Percentiles rank a stretch among this genome's conserved stretches.
Conservation (phyloP, 2,329 filamentous ascomycete species). For the Neofusicoccum ribis region DNA sequence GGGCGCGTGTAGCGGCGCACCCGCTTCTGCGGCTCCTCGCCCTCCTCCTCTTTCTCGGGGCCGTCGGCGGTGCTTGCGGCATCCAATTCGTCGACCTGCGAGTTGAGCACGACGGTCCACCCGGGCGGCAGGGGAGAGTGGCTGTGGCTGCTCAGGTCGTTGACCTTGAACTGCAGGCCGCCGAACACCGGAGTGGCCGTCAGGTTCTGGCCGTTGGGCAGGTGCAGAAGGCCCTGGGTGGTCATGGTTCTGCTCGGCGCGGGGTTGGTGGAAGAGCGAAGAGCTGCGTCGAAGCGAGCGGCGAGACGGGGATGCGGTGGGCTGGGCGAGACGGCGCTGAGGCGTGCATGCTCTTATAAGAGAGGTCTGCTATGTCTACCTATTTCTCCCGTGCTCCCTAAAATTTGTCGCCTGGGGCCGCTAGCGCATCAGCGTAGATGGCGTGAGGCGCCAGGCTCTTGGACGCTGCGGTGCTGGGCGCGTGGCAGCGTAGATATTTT, state of each 20-base stretch:
- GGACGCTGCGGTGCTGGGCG: not conserved
- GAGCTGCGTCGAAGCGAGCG: conserved; percentile 4
- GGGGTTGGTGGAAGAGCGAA: conserved; percentile 1
- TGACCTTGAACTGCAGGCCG: conserved; percentile 85
- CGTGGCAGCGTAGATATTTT: conserved; percentile 12
- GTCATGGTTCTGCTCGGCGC: conserved; percentile 6
- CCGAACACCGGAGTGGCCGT: conserved; percentile 84
- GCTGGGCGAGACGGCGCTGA: not conserved
- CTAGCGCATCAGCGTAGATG: conserved; percentile 10
- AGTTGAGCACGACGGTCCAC: conserved; percentile 87
- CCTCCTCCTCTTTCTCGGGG: conserved; percentile 31
- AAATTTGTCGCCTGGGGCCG: conserved; percentile 7
- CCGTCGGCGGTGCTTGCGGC: conserved; percentile 30
- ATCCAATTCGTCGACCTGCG: conserved; percentile 49
- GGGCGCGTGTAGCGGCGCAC: conserved; percentile 70
- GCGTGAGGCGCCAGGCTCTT: not conserved
- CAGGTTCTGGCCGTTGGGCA: conserved; percentile 86
- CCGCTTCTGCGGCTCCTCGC: conserved; percentile 31
- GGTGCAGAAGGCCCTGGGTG: conserved; percentile 51
- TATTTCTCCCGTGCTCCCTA: not conserved
- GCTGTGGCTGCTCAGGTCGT: conserved; percentile 65
- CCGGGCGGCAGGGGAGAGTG: conserved; percentile 76
- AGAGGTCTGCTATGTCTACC: not conserved
- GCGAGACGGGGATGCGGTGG: not conserved
- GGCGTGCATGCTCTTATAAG: conserved; percentile 1